These are phyloP conservation scores for Saitoella complicata DNA, from an alignment of 805 yeast species.

Conservation along the genomic window DNA sequence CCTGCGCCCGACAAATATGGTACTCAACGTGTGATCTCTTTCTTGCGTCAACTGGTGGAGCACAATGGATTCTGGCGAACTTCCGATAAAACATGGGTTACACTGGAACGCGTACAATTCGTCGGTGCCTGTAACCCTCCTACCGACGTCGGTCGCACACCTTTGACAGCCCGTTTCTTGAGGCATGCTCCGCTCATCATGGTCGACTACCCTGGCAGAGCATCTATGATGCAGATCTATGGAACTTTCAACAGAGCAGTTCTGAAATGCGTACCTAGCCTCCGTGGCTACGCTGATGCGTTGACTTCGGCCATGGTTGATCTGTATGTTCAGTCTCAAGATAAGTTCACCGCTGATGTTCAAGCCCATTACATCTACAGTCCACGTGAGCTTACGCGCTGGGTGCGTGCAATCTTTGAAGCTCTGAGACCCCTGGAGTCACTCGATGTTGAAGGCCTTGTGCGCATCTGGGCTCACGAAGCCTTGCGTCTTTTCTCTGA, in stretches of 20 bases:
- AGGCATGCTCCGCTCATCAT: conserved; percentile 49
- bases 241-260: conserved; percentile 37
- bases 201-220: conserved; percentile 62
- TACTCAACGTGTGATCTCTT: conserved; percentile 52
- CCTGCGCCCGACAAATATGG: conserved; percentile 60
- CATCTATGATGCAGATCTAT: conserved; percentile 55
- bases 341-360: conserved; percentile 22
- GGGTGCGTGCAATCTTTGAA: conserved; percentile 60
- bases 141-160: conserved; percentile 55
- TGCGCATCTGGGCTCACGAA: conserved; percentile 68
- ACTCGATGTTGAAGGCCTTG: conserved; percentile 27
- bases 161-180: conserved; percentile 42
- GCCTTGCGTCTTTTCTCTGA: conserved; percentile 65
- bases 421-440: conserved; percentile 27
- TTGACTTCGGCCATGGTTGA: conserved; percentile 52
- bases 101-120: conserved; percentile 47
- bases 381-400: conserved; percentile 82
- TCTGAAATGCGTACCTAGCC: conserved; percentile 42
- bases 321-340: conserved; percentile 34
- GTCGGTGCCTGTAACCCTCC: conserved; percentile 97
- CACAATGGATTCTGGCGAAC: conserved; percentile 63
- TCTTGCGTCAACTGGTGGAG: conserved; percentile 61
- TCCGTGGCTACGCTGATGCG: conserved; percentile 35
- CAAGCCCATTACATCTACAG: conserved; percentile 59
- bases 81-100: conserved; percentile 47